Percentiles rank a stretch among this genome's conserved stretches.
phyloP scores from a whole-genome alignment of 768 basidiomycete genomes.

The Boletus rubroflammeus region DNA sequence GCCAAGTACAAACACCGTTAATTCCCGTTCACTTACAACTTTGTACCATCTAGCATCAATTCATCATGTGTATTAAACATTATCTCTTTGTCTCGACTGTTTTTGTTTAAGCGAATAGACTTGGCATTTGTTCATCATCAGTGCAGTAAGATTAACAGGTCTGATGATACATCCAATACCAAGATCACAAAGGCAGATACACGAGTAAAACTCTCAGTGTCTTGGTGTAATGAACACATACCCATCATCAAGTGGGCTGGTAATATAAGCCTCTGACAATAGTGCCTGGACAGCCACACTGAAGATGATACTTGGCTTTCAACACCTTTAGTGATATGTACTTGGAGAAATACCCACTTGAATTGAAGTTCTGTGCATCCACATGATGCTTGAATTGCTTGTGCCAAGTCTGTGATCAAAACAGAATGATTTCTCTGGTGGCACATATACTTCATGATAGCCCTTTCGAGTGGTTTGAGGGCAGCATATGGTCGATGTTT shows the following conservation, averaged over 20 bases:
- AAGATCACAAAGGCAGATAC: neutral
- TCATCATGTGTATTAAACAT: conserved; percentile 13
- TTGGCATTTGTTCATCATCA: neutral
- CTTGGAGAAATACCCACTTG: conserved; percentile 11
- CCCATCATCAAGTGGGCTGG: conserved; percentile 30
- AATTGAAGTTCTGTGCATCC: conserved; percentile 22
- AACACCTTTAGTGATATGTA: neutral
- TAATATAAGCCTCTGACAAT: conserved; percentile 28
- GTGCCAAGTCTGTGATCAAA: conserved; percentile 13
- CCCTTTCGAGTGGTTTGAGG: conserved; percentile 17
- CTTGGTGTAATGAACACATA: conserved; percentile 30
- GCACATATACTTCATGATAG: conserved; percentile 18
- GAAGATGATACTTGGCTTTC: neutral
- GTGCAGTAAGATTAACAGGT: neutral
- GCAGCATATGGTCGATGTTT: conserved; percentile 16
- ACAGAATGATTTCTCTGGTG: conserved; percentile 3
- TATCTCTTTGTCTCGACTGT: neutral
- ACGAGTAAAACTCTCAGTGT: conserved; percentile 4
- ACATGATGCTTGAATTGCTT: conserved; percentile 5
- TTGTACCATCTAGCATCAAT: conserved; percentile 22
- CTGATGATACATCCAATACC: neutral
- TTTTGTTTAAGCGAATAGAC: neutral
- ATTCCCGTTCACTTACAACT: conserved; percentile 16
- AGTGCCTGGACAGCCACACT: conserved; percentile 22
- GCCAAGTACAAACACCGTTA: conserved; percentile 91